Conservation (phyloP, 345 rosid species). For the Populus deltoides region DNA sequence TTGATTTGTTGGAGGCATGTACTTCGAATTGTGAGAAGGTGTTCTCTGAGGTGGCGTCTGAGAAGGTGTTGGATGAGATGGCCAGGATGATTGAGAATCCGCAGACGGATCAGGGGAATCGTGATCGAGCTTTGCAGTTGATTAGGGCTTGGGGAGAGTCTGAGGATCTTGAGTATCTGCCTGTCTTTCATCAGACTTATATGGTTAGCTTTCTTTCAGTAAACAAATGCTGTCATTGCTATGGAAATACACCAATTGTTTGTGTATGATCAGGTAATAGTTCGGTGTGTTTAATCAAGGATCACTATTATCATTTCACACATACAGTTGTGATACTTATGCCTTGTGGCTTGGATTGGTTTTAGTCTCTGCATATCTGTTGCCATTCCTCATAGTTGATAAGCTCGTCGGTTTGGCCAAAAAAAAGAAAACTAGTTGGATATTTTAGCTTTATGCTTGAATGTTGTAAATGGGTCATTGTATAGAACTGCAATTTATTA, state of each 20-base stretch:
- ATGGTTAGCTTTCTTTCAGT: constrained; percentile 31
- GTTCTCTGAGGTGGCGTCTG: constrained; percentile 73
- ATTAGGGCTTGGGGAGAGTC: constrained; percentile 83
- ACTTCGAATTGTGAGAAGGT: constrained; percentile 75
- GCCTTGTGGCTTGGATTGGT: background rate
- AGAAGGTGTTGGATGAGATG: constrained; percentile 84
- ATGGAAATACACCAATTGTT: background rate
- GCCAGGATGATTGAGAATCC: constrained; percentile 65
- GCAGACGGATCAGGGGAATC: constrained; percentile 44
- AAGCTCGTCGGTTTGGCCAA: background rate
- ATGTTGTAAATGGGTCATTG: background rate
- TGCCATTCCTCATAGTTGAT: background rate
- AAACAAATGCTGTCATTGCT: background rate
- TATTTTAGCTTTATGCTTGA: background rate
- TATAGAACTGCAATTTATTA: background rate
- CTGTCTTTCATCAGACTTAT: constrained; percentile 75
- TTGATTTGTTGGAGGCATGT: constrained; percentile 74
- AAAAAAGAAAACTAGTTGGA: background rate
- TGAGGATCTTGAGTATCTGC: constrained; percentile 67
- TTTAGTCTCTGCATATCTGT: background rate
- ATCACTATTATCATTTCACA: background rate
- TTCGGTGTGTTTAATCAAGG: background rate
- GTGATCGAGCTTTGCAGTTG: constrained; percentile 60
- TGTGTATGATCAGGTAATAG: background rate
- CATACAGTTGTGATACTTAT: background rate